phyloP scores from a whole-genome alignment of 306 rosid species.

The Ziziphus jujuba region DNA sequence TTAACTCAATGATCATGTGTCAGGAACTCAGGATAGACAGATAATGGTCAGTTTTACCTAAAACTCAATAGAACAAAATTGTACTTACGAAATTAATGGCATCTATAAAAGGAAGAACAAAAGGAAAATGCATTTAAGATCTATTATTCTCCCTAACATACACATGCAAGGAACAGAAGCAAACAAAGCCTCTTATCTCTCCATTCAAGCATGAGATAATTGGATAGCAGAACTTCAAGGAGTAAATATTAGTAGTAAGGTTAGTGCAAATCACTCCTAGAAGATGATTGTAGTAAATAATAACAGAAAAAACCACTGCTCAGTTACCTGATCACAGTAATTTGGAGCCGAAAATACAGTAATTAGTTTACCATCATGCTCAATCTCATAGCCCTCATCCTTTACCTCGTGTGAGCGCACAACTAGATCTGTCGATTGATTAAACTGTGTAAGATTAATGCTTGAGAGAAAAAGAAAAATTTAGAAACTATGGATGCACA shows the following conservation, averaged over 20 bases:
- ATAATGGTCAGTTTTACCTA: too few relatives aligned
- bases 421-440: conserved; percentile 66
- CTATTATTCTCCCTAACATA: too few relatives aligned
- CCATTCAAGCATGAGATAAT: too few relatives aligned
- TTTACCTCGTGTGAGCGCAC: conserved; percentile 99
- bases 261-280: neutral
- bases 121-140: too few relatives aligned
- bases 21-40: too few relatives aligned
- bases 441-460: conserved; percentile 19
- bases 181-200: too few relatives aligned
- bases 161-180: too few relatives aligned
- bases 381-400: conserved; percentile 97
- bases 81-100: too few relatives aligned
- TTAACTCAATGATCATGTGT: too few relatives aligned
- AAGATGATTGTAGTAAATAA: conserved; percentile 4
- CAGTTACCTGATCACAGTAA: conserved; percentile 95
- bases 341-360: conserved; percentile 99
- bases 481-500: conserved; percentile 28
- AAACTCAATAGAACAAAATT: too few relatives aligned
- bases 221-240: too few relatives aligned
- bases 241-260: neutral
- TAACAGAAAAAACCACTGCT: neutral
- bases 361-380: conserved; percentile 95
- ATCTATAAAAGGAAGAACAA: too few relatives aligned
- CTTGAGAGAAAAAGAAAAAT: conserved; percentile 4